Evolutionary conservation across 495 filamentous ascomycete species (phyloP).

Genomic region (Opeltia flavorubescens): DNA sequence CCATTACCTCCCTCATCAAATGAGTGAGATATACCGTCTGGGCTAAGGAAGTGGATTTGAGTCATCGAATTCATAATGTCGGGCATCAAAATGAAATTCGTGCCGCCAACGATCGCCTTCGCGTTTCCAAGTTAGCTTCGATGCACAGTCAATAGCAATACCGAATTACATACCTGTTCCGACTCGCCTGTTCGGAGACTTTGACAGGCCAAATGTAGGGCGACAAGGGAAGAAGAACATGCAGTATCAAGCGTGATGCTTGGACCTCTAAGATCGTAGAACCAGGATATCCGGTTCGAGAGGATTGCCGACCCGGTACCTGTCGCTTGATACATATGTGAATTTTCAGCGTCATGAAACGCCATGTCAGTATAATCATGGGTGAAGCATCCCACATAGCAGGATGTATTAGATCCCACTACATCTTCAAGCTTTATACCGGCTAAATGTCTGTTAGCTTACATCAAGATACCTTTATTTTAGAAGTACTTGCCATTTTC

Average conservation of each 20-base stretch:
- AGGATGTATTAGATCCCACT: slow-evolving; percentile 16
- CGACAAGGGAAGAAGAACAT: slow-evolving; percentile 17
- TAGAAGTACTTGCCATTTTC: slow-evolving; percentile 23
- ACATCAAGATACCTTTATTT: not conserved
- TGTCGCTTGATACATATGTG: slow-evolving; percentile 28
- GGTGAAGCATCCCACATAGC: slow-evolving; percentile 22
- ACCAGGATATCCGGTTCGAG: slow-evolving; percentile 41
- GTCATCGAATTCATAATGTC: not conserved
- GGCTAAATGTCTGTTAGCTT: slow-evolving; percentile 4
- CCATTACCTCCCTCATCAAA: slow-evolving; percentile 2
- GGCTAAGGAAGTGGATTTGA: slow-evolving; percentile 25
- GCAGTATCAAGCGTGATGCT: slow-evolving; percentile 20
- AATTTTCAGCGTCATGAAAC: slow-evolving; percentile 22
- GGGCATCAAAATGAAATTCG: slow-evolving; percentile 32
- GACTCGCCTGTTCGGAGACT: slow-evolving; percentile 13
- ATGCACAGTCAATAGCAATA: no score
- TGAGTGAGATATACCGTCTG: slow-evolving; percentile 23
- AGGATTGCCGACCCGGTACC: slow-evolving; percentile 28
- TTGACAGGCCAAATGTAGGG: slow-evolving; percentile 16
- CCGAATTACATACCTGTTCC: slow-evolving; percentile 19
- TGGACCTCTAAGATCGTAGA: slow-evolving; percentile 39
- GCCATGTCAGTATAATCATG: slow-evolving; percentile 24
- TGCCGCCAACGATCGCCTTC: slow-evolving; percentile 39
- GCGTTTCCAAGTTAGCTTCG: slow-evolving; percentile 4
- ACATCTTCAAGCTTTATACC: slow-evolving; percentile 23